These are phyloP conservation scores for Penicillium mononematosum DNA, from an alignment of 495 filamentous ascomycete species.

Conservation along the genomic window DNA sequence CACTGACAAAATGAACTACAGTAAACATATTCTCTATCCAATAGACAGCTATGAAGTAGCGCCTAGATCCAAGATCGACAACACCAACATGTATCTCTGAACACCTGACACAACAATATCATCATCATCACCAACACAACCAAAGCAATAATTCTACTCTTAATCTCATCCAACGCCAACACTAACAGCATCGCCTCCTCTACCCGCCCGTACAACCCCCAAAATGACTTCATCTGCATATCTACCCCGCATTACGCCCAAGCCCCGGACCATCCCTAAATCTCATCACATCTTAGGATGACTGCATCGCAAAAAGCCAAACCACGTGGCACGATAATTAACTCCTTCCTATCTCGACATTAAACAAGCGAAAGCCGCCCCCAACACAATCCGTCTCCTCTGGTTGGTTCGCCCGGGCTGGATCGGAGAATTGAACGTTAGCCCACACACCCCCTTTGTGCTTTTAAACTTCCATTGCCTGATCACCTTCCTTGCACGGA, in stretches of 20 bases:
- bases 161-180: background rate
- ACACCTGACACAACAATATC: background rate
- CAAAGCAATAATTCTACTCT: background rate
- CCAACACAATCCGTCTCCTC: background rate
- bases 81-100: background rate
- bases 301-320: background rate
- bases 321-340: background rate
- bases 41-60: background rate
- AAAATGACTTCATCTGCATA: slow-evolving; percentile 6
- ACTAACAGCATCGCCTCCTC: background rate
- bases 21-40: background rate
- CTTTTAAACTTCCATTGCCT: background rate
- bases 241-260: slow-evolving; percentile 1
- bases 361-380: background rate
- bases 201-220: background rate
- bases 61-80: background rate
- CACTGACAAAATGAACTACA: background rate
- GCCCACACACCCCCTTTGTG: background rate
- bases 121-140: background rate
- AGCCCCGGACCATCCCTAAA: background rate
- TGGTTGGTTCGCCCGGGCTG: background rate
- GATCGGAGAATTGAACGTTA: background rate
- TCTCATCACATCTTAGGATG: background rate
- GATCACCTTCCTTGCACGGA: background rate
- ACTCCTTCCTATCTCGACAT: background rate